Conservation (phyloP, 257 asterid genomes). For the Nicotiana otophora region DNA sequence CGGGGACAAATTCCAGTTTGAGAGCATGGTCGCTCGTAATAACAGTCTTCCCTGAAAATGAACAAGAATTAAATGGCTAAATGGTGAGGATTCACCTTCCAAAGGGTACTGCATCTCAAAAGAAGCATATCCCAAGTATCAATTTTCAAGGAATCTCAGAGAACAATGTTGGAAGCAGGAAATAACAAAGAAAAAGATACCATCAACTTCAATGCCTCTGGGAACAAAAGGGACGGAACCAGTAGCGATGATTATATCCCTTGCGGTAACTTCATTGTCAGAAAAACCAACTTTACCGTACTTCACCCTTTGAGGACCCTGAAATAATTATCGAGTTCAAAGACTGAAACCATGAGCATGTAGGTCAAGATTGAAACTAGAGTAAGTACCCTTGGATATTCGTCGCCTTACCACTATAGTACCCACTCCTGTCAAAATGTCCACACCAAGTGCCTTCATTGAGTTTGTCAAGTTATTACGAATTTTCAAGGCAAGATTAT, state of each 20-base stretch:
- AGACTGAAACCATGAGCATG: neutral
- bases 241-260: conserved; percentile 85
- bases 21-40: conserved; percentile 96
- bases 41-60: conserved; percentile 75
- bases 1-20: conserved; percentile 77
- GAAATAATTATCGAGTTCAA: conserved; percentile 12
- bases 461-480: conserved; percentile 89
- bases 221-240: conserved; percentile 94
- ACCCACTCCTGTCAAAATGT: conserved; percentile 88
- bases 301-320: conserved; percentile 95
- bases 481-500: conserved; percentile 77
- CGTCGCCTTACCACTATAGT: conserved; percentile 58
- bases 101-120: neutral
- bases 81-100: neutral
- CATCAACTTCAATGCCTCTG: conserved; percentile 95
- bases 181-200: conserved; percentile 31
- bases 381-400: neutral
- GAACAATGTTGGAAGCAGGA: neutral
- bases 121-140: neutral
- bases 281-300: conserved; percentile 20
- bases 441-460: conserved; percentile 85
- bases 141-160: neutral
- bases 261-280: conserved; percentile 67
- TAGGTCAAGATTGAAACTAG: neutral
- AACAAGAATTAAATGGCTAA: neutral